Base-by-base conservation (phyloP, 768 basidiomycete species). In the Naganishia friedmannii region DNA sequence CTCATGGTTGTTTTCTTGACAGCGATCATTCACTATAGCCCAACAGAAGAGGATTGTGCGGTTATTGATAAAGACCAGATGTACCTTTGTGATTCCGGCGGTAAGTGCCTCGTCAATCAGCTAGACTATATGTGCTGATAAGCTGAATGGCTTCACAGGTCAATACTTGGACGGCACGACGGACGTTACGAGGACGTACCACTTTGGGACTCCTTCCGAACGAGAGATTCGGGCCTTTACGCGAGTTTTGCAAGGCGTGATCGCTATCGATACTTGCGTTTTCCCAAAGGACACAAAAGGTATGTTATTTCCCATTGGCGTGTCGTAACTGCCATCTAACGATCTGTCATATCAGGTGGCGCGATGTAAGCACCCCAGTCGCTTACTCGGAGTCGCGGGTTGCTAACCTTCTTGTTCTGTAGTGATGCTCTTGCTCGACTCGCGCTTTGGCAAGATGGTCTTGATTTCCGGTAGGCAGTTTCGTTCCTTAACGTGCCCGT, bases 101-200 rank as follows among this genome's bases (percentile, higher is more conserved):
- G 60, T 37, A 17, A 28, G 90, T 87, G 73, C 63, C 76, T 67
- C 15, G 17, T 48, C 29, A 7, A 39, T 42, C 45, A 13, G 17
- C 32, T n/a, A 19, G 31, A 15, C 4, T 29, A 37, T 54, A 21
- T 19, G 48, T 7, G 42, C 48, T 26, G 7, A 66, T 21, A 26
- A 28, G 0, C 21, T 71, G 89, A 89, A 34, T 28, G 42, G n/a
- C 9, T 4, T 26, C 48, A 19, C 23, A 63, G 60, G 86, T 1
- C 93, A 96, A 81, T 95, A 88, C 82, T 79, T 87, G 39, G 95
- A 98, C 74, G 95, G 95, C 12, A 98, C 95, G 0, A 99, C 96
- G 0, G 95, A 99, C 77, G 90, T 90, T 19, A 95, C 93, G 0
- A 84, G 94, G 53, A 96, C 92, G 71, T 89, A 92, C 88, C 93